Evolutionary conservation across 805 yeast genomes (phyloP).

Genomic region (Ogataea nakhonphanomensis): DNA sequence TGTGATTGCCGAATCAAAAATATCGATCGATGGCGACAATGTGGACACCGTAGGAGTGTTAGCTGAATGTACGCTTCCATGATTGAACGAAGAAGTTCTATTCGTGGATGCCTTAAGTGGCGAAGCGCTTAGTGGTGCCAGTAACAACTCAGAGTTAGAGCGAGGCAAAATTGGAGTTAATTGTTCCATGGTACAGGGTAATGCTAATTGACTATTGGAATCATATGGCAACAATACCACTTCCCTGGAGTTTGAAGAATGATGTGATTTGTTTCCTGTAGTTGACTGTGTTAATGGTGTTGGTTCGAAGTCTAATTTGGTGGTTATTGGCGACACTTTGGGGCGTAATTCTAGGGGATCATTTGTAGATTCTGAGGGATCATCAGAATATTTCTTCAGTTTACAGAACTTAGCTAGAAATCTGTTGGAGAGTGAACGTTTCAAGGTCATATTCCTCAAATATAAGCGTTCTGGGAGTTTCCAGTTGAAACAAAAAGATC

Average conservation of each 20-base stretch:
- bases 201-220: conserved; percentile 26
- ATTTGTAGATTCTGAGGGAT: background rate
- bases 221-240: conserved; percentile 27
- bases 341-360: conserved; percentile 2
- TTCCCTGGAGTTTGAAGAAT: conserved; percentile 5
- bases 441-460: conserved; percentile 3
- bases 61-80: conserved; percentile 15
- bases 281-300: background rate
- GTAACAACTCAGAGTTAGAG: conserved; percentile 7
- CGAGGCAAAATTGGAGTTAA: conserved; percentile 26
- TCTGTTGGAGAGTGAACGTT: conserved; percentile 13
- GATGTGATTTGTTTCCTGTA: background rate
- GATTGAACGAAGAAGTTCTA: conserved; percentile 8
- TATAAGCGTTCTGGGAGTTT: background rate
- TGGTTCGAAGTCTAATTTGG: background rate
- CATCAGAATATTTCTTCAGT: conserved; percentile 7
- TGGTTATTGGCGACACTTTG: background rate
- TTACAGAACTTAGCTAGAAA: conserved; percentile 9
- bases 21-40: conserved; percentile 5
- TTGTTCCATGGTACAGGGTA: conserved; percentile 30
- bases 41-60: conserved; percentile 14
- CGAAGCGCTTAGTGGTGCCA: conserved; percentile 4
- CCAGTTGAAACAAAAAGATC: background rate
- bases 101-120: conserved; percentile 2
- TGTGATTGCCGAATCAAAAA: conserved; percentile 5